phyloP scores from a whole-genome alignment of 2,329 filamentous ascomycete species.

The Pseudogymnoascus sp. region DNA sequence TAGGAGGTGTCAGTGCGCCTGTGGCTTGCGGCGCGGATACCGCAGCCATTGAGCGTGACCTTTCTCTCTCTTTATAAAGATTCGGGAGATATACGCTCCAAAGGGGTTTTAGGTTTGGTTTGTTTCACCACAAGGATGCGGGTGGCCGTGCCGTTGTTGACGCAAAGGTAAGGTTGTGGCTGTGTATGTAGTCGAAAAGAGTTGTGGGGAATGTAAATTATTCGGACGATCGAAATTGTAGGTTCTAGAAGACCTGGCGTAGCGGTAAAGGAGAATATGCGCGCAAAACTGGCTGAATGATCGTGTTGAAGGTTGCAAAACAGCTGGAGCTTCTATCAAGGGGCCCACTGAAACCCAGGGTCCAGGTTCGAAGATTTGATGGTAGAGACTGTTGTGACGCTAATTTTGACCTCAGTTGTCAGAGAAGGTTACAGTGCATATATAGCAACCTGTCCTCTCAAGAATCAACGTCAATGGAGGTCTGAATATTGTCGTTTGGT shows the following conservation, averaged over 20 bases:
- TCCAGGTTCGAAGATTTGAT: neutral
- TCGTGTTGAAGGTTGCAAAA: constrained; percentile 5
- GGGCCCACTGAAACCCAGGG: constrained; percentile 5
- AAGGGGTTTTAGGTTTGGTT: constrained; percentile 1
- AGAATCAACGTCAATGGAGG: neutral
- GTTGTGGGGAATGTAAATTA: neutral
- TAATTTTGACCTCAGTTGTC: neutral
- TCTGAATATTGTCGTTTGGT: neutral
- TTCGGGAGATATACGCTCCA: neutral
- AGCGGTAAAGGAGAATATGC: neutral
- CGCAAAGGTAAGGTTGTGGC: neutral
- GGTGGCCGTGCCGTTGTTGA: constrained; percentile 6
- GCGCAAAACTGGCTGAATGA: constrained; percentile 3
- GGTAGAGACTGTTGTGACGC: constrained; percentile 3
- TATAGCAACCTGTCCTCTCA: neutral
- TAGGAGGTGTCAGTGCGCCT: constrained; percentile 26
- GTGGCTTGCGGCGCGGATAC: constrained; percentile 30
- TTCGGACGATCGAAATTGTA: constrained; percentile 3
- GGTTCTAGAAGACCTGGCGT: neutral
- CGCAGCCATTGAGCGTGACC: constrained; percentile 26
- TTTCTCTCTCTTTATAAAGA: constrained; percentile 4
- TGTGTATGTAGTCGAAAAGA: neutral
- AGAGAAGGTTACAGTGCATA: neutral
- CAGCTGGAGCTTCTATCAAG: constrained; percentile 1
- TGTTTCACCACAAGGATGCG: constrained; percentile 7